A percentile compares a stretch with the other conserved stretches of the same genome.
phyloP scores from a whole-genome alignment of 768 basidiomycete genomes.

The Tulasnella sp. region DNA sequence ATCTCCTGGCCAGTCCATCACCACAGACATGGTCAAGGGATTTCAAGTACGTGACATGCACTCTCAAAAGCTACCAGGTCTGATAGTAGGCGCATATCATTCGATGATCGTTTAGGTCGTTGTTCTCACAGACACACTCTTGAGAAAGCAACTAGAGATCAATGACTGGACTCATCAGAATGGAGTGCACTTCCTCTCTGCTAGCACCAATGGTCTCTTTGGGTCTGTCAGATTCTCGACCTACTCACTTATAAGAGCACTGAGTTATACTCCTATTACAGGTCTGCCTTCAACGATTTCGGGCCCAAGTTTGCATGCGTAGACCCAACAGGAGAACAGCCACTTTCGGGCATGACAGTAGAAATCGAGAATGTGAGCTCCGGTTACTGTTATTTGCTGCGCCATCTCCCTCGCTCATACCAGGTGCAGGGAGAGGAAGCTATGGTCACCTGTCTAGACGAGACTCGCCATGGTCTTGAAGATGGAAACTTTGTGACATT shows the following conservation, averaged over 20 bases:
- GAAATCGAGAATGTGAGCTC: conserved; percentile 66
- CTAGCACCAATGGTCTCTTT: conserved; percentile 88
- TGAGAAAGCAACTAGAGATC: conserved; percentile 82
- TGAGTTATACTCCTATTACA: no score
- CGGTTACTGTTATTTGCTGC: not conserved
- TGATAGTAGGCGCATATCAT: not conserved
- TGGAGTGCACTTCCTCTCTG: conserved; percentile 81
- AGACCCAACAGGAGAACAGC: conserved; percentile 96
- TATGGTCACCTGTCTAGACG: conserved; percentile 93
- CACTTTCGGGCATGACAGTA: conserved; percentile 89
- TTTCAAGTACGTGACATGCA: conserved; percentile 59
- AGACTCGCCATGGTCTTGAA: conserved; percentile 95
- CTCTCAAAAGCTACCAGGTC: conserved; percentile 6
- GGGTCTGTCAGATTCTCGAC: conserved; percentile 43
- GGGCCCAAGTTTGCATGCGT: conserved; percentile 90
- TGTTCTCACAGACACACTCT: conserved; percentile 68
- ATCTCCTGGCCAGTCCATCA: conserved; percentile 60
- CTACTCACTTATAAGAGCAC: not conserved
- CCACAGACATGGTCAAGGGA: conserved; percentile 66
- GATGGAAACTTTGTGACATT: conserved; percentile 98
- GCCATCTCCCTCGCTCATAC: not conserved
- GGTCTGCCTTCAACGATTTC: conserved; percentile 93
- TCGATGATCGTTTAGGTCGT: conserved; percentile 48
- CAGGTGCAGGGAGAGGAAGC: conserved; percentile 64
- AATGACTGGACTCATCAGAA: conserved; percentile 90